Evolutionary conservation across 1,284 basidiomycete species (phyloP).

Genomic region (Ustilago lituana): DNA sequence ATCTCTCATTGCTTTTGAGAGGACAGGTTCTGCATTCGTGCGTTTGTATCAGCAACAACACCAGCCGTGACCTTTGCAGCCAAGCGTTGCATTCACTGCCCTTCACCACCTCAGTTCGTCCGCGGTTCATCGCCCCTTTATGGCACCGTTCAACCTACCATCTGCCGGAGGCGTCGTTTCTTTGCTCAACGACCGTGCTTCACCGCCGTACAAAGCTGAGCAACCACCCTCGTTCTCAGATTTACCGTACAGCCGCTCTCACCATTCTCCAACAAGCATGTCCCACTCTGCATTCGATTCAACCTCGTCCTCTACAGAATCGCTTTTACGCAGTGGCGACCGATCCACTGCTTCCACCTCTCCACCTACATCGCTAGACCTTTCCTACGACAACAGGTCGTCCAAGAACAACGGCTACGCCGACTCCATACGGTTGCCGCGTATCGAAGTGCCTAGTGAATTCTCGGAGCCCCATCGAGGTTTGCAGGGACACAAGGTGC

Average conservation of each 20-base stretch:
- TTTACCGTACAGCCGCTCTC: constrained; percentile 16
- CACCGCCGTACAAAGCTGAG: constrained; percentile 35
- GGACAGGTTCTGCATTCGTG: constrained; percentile 18
- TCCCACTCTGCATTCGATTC: constrained; percentile 35
- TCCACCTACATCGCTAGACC: constrained; percentile 42
- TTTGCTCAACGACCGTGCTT: constrained; percentile 53
- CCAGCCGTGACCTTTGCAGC: constrained; percentile 17
- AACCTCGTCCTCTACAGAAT: constrained; percentile 48
- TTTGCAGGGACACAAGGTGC: constrained; percentile 45
- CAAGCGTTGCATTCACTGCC: not conserved
- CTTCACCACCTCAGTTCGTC: not conserved
- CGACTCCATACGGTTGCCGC: constrained; percentile 31
- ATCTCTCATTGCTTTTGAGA: constrained; percentile 25
- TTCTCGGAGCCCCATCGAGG: constrained; percentile 19
- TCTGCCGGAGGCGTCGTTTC: constrained; percentile 54
- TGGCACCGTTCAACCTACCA: constrained; percentile 46
- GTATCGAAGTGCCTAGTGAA: constrained; percentile 38
- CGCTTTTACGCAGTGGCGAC: constrained; percentile 44
- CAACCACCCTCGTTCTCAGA: constrained; percentile 22
- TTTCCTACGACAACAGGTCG: constrained; percentile 29
- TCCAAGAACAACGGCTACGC: constrained; percentile 13
- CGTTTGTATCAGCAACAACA: constrained; percentile 6
- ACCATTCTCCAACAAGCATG: constrained; percentile 30
- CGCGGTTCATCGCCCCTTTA: constrained; percentile 35
- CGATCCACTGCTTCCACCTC: constrained; percentile 50